A percentile compares a stretch with the other conserved stretches of the same genome.
Evolutionary conservation across 2,329 filamentous ascomycete species (phyloP).

Genomic region (Neonectria neomacrospora): DNA sequence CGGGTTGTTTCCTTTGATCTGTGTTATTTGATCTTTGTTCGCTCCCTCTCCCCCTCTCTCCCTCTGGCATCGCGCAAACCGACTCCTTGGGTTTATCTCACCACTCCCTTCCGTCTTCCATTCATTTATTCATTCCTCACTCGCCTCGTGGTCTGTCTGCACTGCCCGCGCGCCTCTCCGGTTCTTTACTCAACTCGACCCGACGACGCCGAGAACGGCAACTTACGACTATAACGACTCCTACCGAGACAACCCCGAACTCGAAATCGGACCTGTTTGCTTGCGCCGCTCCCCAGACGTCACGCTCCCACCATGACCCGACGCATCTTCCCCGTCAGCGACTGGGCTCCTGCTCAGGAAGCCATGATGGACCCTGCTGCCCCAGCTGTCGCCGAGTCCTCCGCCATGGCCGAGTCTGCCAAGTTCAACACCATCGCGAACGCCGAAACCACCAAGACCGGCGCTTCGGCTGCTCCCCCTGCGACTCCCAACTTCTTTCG

Average conservation of each 20-base stretch:
- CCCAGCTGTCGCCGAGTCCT: slow-evolving; percentile 30
- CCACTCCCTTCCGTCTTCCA: no score
- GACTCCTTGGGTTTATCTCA: slow-evolving; percentile 8
- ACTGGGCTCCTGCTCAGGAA: slow-evolving; percentile 58
- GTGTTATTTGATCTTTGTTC: neutral
- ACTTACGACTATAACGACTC: neutral
- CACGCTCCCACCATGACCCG: slow-evolving; percentile 45
- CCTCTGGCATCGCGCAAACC: neutral
- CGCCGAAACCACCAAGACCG: slow-evolving; percentile 1
- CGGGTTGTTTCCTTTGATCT: slow-evolving; percentile 6
- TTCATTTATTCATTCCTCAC: neutral
- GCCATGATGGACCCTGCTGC: slow-evolving; percentile 47
- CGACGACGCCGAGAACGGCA: slow-evolving; percentile 11
- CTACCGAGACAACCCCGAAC: neutral
- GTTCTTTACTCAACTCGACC: neutral
- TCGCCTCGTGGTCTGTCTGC: slow-evolving; percentile 7
- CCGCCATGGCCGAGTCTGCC: slow-evolving; percentile 19
- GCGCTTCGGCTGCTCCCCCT: slow-evolving; percentile 20
- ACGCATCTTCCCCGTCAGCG: slow-evolving; percentile 53
- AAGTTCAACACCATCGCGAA: slow-evolving; percentile 1
- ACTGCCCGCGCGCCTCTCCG: slow-evolving; percentile 2
- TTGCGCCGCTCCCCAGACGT: slow-evolving; percentile 19
- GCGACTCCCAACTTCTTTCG: slow-evolving; percentile 8
- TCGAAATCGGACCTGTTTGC: neutral
- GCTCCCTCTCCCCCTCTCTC: neutral